These are phyloP conservation scores for Fusarium chuoi DNA, from an alignment of 2,329 filamentous ascomycete species.

Conservation along the genomic window DNA sequence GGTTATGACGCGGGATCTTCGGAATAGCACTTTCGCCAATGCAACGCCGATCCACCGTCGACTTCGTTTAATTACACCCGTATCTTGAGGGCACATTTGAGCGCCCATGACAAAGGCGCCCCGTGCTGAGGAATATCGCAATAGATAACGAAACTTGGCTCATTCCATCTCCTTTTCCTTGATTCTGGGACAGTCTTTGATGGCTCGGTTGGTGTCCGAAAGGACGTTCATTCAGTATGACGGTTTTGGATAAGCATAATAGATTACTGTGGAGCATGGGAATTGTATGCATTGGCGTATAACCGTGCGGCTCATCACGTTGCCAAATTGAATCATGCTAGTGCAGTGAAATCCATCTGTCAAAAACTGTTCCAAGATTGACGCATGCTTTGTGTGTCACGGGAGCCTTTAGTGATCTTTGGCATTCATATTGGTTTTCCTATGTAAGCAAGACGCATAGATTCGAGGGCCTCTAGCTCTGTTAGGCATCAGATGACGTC, in stretches of 20 bases:
- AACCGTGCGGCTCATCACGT: background rate
- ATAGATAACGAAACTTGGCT: background rate
- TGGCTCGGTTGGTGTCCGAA: background rate
- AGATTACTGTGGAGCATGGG: background rate
- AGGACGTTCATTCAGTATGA: background rate
- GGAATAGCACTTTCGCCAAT: background rate
- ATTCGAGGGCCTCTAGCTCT: background rate
- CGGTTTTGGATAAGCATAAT: background rate
- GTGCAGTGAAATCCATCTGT: background rate
- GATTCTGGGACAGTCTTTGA: background rate
- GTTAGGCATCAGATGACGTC: background rate
- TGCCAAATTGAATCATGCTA: background rate
- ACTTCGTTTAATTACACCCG: background rate
- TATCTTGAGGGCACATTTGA: conserved; percentile 9
- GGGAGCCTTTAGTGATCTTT: background rate
- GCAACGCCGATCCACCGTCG: conserved; percentile 5
- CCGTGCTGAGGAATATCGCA: background rate
- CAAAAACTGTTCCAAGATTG: too few species aligned
- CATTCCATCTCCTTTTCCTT: background rate
- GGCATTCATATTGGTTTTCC: background rate
- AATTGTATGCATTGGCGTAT: background rate
- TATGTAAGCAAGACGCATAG: accelerated
- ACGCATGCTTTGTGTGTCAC: background rate
- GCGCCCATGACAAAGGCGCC: conserved; percentile 1
- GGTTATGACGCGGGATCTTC: background rate